Conservation (phyloP, 2,329 filamentous ascomycete genomes). For the Phyllosticta paracitricarpa region DNA sequence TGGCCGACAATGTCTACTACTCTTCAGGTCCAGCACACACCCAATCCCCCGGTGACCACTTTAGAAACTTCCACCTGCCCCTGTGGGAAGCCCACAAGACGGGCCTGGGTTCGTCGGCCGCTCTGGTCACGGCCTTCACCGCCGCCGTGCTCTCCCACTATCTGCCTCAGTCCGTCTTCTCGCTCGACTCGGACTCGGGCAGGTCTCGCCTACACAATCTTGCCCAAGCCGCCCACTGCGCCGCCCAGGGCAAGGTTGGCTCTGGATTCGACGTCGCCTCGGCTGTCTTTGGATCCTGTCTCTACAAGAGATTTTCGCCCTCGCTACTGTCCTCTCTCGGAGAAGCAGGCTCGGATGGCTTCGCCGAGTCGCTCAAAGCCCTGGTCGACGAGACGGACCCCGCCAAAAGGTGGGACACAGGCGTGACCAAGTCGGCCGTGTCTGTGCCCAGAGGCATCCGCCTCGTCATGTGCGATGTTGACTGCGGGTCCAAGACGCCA, state of each 20-base stretch:
- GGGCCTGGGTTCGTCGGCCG: constrained; percentile 87
- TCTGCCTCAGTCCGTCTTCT: constrained; percentile 47
- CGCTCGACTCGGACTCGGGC: constrained; percentile 45
- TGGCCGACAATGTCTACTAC: constrained; percentile 96
- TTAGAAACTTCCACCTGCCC: constrained; percentile 67
- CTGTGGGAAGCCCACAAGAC: constrained; percentile 84
- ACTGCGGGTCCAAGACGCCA: constrained; percentile 86
- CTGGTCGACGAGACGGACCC: constrained; percentile 53
- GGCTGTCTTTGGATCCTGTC: constrained; percentile 82
- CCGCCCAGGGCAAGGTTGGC: constrained; percentile 92
- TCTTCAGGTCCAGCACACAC: constrained; percentile 40
- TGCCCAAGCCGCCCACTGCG: constrained; percentile 85
- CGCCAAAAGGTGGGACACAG: constrained; percentile 61
- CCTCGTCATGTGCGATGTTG: constrained; percentile 90
- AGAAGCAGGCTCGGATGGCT: constrained; percentile 53
- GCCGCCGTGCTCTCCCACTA: constrained; percentile 70
- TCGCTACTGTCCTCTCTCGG: constrained; percentile 57
- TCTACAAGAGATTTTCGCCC: constrained; percentile 89
- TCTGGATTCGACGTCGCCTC: constrained; percentile 92
- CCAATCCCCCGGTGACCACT: constrained; percentile 39
- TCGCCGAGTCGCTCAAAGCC: constrained; percentile 53
- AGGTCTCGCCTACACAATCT: constrained; percentile 73
- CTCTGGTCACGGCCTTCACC: constrained; percentile 80
- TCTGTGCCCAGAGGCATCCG: constrained; percentile 63
- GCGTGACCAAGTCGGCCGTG: constrained; percentile 60